Percentiles rank a stretch among this genome's conserved stretches.
Conservation (phyloP, 179 eudicot species). For the Drosera spatulata region DNA sequence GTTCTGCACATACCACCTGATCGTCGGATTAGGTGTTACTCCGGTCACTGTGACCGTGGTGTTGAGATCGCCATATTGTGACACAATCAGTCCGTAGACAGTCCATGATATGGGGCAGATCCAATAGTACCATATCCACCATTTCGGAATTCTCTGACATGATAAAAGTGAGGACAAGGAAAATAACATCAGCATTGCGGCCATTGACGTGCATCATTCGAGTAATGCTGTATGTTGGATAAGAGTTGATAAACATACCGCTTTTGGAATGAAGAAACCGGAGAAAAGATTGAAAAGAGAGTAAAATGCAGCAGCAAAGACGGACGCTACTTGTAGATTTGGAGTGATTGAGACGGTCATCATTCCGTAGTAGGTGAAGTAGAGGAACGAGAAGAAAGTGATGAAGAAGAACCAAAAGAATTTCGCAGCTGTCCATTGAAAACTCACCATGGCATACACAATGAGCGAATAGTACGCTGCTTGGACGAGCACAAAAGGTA, state of each 20-base stretch:
- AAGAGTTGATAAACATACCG: constrained; percentile 27
- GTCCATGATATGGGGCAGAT: constrained; percentile 80
- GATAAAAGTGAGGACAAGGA: not conserved
- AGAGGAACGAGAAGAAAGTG: not conserved
- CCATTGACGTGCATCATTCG: not conserved
- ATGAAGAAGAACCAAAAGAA: not conserved
- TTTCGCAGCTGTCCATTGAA: constrained; percentile 1
- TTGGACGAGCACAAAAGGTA: not conserved
- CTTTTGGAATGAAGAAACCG: constrained; percentile 59
- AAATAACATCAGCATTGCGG: not conserved
- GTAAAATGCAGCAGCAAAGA: constrained; percentile 62
- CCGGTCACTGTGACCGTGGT: constrained; percentile 33
- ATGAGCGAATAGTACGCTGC: not conserved
- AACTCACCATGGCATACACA: not conserved
- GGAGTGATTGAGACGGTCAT: not conserved
- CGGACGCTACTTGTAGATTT: constrained; percentile 43
- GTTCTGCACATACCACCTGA: constrained; percentile 29
- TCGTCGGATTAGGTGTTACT: constrained; percentile 8
- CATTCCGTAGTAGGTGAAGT: constrained; percentile 2
- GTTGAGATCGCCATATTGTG: constrained; percentile 55
- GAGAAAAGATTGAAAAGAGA: constrained; percentile 76
- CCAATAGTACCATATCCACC: too few species aligned
- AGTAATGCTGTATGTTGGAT: not conserved
- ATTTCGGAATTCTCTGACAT: constrained; percentile 66
- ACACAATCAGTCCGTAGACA: constrained; percentile 53